These are phyloP conservation scores for Apiospora arundinis DNA, from an alignment of 2,329 filamentous ascomycete species.

Conservation along the genomic window DNA sequence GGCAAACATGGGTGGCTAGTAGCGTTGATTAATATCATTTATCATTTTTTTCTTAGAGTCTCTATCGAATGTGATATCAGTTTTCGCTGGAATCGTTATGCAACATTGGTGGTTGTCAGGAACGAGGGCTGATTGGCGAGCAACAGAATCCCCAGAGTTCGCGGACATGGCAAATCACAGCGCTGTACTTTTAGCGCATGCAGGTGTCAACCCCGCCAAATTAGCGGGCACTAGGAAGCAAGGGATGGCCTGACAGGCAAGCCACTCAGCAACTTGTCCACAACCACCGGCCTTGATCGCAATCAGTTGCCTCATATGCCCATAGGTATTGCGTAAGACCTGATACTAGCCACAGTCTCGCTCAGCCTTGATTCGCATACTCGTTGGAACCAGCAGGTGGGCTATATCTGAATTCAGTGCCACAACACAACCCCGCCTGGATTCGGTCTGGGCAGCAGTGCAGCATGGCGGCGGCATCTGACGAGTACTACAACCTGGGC, in stretches of 20 bases:
- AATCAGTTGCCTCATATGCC: background rate
- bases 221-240: background rate
- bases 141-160: background rate
- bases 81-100: too few species aligned
- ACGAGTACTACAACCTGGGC: conserved; percentile 68
- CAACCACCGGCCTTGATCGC: background rate
- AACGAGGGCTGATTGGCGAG: background rate
- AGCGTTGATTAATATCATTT: background rate
- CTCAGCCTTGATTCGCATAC: background rate
- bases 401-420: background rate
- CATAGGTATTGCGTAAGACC: background rate
- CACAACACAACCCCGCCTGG: background rate
- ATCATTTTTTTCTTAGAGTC: background rate
- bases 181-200: background rate
- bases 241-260: background rate
- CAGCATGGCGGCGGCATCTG: background rate
- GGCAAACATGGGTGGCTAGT: background rate
- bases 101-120: too few species aligned
- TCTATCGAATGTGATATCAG: too few species aligned
- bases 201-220: background rate
- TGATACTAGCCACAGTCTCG: too few species aligned
- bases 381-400: background rate
- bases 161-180: background rate
- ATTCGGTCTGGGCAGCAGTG: background rate
- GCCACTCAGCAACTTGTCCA: background rate